These are phyloP conservation scores for Obba rivulosa DNA, from an alignment of 768 basidiomycete genomes.

Conservation along the genomic window DNA sequence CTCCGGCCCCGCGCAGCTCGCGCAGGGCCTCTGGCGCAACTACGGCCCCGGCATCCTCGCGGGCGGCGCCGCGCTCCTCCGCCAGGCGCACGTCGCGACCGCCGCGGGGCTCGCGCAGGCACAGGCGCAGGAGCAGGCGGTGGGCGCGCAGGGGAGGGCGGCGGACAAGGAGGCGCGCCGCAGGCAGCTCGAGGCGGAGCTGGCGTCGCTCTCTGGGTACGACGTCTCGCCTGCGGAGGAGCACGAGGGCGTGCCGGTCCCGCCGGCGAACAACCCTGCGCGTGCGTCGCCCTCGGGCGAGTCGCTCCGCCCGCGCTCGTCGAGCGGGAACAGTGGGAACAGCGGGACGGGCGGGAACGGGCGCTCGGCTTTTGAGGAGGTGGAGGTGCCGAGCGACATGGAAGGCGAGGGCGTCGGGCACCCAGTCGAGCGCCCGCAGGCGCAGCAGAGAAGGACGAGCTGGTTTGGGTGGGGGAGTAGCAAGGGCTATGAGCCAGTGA, in stretches of 20 bases:
- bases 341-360: slow-evolving; percentile 8
- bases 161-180: slow-evolving; percentile 35
- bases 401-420: slow-evolving; percentile 43
- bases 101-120: slow-evolving; percentile 16
- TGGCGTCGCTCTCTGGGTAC: slow-evolving; percentile 41
- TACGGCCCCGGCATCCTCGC: slow-evolving; percentile 74
- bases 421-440: slow-evolving; percentile 14
- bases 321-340: slow-evolving; percentile 33
- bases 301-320: slow-evolving; percentile 39
- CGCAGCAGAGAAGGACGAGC: slow-evolving; percentile 30
- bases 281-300: slow-evolving; percentile 32
- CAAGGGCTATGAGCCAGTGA: slow-evolving; percentile 46
- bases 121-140: slow-evolving; percentile 3
- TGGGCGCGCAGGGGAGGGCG: not conserved
- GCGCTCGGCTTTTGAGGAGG: slow-evolving; percentile 49
- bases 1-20: slow-evolving; percentile 61
- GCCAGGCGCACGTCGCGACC: slow-evolving; percentile 42
- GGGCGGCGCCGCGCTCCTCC: slow-evolving; percentile 57
- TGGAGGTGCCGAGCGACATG: slow-evolving; percentile 64
- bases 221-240: slow-evolving; percentile 16
- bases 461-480: slow-evolving; percentile 49
- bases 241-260: slow-evolving; percentile 22
- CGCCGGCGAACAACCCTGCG: slow-evolving; percentile 24
- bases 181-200: slow-evolving; percentile 51
- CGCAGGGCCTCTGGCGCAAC: slow-evolving; percentile 65